Base-by-base conservation (phyloP, 2,329 filamentous ascomycete genomes). In the Ceratocystis cacaofunesta region DNA sequence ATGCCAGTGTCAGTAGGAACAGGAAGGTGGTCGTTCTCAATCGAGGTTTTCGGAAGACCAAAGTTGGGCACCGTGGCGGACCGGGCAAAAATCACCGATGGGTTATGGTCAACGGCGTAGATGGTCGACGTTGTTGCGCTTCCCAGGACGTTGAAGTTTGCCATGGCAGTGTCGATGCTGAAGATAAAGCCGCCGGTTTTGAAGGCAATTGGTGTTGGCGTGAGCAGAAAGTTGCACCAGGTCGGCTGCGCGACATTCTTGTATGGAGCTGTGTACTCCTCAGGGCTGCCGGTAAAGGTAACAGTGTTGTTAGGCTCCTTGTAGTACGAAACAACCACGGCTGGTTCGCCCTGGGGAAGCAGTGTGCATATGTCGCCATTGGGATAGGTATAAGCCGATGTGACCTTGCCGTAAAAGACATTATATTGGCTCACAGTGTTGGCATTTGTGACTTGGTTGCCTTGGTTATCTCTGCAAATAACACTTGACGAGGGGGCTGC, bases 31-130 rank as follows among this genome's bases (percentile, higher is more conserved):
- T 67, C 55, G 36, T 66, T 57, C 15, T 63, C 65, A 15, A 58
- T 32, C 1, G 55, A 43, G 0, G 62, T 62, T 4, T 50, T 57
- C 4, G 32, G 52, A 8, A 25, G 50, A 28, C 74, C 75, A 68
- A 79, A 80, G 68, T 72, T 69, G 0, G 78, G 78, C 4, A 74
- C 72, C 3, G 70, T 67, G 17, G 76, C 71, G 1, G 75, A 73
- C 0, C 77, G 70, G 67, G 75, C 64, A 60, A 69, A 69, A 2
- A 81, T 75, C 17, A 82, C 78, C 7, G 78, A 76, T 0, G 81
- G 80, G 65, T 82, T 82, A 70, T 82, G 82, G 70, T 82, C 80
- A 2, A 80, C 82, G 1, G 79, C 82, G 62, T 79, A 70, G 60
- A 81, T 77, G 2, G 76, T 79, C 60, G 79, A 69, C 5, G 76